These are phyloP conservation scores for Talaromyces amestolkiae DNA, from an alignment of 2,329 filamentous ascomycete genomes.

Conservation along the genomic window DNA sequence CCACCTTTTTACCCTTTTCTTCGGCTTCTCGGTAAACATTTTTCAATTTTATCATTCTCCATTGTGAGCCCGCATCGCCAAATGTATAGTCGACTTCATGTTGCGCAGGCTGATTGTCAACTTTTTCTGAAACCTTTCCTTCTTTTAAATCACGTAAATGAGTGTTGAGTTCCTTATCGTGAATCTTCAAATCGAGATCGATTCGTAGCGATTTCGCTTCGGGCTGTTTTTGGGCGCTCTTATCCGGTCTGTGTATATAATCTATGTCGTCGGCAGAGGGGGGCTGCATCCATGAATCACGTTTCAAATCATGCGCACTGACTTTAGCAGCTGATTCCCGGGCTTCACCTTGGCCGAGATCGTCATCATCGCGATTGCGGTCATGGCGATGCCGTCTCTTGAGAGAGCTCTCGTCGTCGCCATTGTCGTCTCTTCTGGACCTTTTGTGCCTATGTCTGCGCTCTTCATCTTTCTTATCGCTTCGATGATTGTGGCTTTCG, in stretches of 20 bases:
- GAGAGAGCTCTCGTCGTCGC: slow-evolving; percentile 42
- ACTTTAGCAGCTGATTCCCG: slow-evolving; percentile 38
- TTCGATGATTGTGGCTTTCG: slow-evolving; percentile 34
- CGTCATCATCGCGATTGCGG: slow-evolving; percentile 45
- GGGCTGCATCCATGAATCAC: slow-evolving; percentile 94
- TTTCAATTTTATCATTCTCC: slow-evolving; percentile 94
- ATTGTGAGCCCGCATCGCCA: slow-evolving; percentile 83
- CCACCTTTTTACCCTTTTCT: slow-evolving; percentile 67
- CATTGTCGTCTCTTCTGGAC: slow-evolving; percentile 12
- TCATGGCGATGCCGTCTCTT: slow-evolving; percentile 26
- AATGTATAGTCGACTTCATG: slow-evolving; percentile 76
- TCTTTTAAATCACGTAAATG: slow-evolving; percentile 63
- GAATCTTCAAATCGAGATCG: slow-evolving; percentile 68
- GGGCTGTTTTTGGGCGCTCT: slow-evolving; percentile 46
- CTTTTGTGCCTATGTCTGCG: slow-evolving; percentile 16
- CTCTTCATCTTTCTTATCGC: slow-evolving; percentile 33
- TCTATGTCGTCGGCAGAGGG: slow-evolving; percentile 80
- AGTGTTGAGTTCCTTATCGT: slow-evolving; percentile 76
- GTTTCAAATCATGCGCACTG: slow-evolving; percentile 47
- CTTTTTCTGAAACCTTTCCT: slow-evolving; percentile 54
- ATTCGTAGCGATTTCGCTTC: slow-evolving; percentile 46
- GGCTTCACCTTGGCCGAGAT: slow-evolving; percentile 32
- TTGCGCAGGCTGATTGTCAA: slow-evolving; percentile 54
- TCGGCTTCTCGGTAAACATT: slow-evolving; percentile 78
- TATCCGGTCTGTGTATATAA: slow-evolving; percentile 64